phyloP scores from a whole-genome alignment of 345 rosid species.

The Pistacia atlantica region DNA sequence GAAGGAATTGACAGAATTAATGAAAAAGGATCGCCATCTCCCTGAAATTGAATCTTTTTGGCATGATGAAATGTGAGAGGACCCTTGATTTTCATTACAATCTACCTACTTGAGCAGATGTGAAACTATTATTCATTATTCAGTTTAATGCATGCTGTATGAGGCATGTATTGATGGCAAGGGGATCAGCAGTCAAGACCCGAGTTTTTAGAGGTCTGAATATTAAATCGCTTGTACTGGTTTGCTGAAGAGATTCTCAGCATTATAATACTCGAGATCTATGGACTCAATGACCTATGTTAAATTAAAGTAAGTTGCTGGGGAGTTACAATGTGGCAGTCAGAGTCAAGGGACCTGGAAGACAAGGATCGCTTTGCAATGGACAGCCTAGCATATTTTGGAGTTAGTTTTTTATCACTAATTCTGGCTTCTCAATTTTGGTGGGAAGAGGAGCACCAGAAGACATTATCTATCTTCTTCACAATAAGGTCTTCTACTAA shows the following conservation, averaged over 20 bases:
- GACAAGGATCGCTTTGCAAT: neutral
- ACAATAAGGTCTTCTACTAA: neutral
- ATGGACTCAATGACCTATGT: neutral
- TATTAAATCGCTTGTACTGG: neutral
- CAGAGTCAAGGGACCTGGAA: neutral
- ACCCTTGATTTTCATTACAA: neutral
- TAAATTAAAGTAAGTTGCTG: neutral
- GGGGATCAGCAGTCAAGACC: neutral
- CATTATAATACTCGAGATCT: neutral
- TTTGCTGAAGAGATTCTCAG: neutral
- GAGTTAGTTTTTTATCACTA: neutral
- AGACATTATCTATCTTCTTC: neutral
- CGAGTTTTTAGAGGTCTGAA: neutral
- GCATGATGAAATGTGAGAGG: conserved; percentile 24
- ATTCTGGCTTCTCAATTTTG: neutral
- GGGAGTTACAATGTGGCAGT: neutral
- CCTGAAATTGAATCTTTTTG: conserved; percentile 29
- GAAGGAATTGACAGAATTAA: conserved; percentile 44
- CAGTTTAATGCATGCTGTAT: neutral
- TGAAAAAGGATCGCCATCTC: conserved; percentile 33
- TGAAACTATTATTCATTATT: neutral
- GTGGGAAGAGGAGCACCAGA: neutral
- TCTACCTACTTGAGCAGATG: neutral
- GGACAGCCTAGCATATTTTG: no score
- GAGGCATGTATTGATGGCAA: no score